A percentile compares a stretch with the other conserved stretches of the same genome.
Evolutionary conservation across 2,329 filamentous ascomycete genomes (phyloP).

Genomic region (Diaporthe caulivora): DNA sequence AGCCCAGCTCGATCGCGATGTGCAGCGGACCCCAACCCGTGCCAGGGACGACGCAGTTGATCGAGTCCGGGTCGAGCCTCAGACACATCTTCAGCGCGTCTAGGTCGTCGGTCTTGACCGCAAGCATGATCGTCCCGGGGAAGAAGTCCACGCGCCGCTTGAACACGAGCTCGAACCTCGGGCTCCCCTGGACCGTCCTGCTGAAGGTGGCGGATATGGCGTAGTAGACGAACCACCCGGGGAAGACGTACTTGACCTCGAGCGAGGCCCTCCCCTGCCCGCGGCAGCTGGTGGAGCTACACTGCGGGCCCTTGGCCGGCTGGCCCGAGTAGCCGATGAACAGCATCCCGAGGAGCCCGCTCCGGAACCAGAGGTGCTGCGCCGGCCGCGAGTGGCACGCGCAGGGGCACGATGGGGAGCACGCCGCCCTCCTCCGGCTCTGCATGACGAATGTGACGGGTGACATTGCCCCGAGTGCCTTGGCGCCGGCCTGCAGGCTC

Average conservation of each 20-base stretch:
- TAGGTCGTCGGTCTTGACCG: slow-evolving; percentile 10
- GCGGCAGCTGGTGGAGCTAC: background rate
- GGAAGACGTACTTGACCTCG: slow-evolving; percentile 14
- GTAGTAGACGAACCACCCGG: slow-evolving; percentile 11
- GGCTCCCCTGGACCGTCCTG: slow-evolving; percentile 6
- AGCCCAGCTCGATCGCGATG: slow-evolving; percentile 8
- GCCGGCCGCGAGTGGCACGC: slow-evolving; percentile 4
- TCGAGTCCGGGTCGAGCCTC: background rate
- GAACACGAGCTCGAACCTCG: background rate
- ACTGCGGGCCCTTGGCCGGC: slow-evolving; percentile 3
- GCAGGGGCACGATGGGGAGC: background rate
- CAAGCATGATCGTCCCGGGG: background rate
- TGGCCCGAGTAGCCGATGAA: slow-evolving; percentile 20
- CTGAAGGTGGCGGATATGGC: slow-evolving; percentile 13
- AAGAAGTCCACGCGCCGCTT: slow-evolving; percentile 14
- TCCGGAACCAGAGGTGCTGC: slow-evolving; percentile 8
- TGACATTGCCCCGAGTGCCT: background rate
- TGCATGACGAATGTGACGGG: slow-evolving; percentile 14
- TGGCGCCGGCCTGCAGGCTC: slow-evolving; percentile 2
- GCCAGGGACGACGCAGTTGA: slow-evolving; percentile 1
- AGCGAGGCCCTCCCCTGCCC: background rate
- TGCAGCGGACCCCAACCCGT: background rate
- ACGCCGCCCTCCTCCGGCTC: background rate
- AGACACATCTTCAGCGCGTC: slow-evolving; percentile 5
- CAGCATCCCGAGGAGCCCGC: slow-evolving; percentile 2